phyloP scores from a whole-genome alignment of 352 stramenopile genomes.

The Discostella stelligera region DNA sequence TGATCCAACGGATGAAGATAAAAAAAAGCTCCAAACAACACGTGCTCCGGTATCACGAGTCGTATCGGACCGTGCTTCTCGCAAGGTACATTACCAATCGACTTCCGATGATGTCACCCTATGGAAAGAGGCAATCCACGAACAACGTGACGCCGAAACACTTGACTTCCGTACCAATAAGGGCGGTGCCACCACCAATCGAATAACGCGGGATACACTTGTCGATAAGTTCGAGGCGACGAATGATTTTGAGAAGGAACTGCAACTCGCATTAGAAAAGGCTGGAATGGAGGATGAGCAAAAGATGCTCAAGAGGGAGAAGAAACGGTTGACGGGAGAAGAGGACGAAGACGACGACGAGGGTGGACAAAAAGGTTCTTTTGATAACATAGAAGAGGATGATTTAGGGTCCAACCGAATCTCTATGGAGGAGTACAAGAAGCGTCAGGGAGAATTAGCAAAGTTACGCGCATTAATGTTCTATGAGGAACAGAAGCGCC shows the following conservation, averaged over 20 bases:
- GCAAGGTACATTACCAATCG: constrained; percentile 88
- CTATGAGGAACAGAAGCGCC: constrained; percentile 97
- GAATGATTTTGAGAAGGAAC: constrained; percentile 86
- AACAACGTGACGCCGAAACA: constrained; percentile 92
- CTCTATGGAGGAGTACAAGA: constrained; percentile 82
- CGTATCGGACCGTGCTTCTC: constrained; percentile 85
- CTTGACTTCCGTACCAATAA: constrained; percentile 92
- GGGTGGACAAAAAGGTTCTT: not conserved
- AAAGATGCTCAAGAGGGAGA: constrained; percentile 54
- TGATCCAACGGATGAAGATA: not conserved
- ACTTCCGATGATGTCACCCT: constrained; percentile 87
- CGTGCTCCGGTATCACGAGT: constrained; percentile 82
- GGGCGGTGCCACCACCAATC: constrained; percentile 26
- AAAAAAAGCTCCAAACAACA: constrained; percentile 50
- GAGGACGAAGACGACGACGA: constrained; percentile 28
- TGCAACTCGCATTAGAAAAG: constrained; percentile 81
- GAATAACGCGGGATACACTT: constrained; percentile 84
- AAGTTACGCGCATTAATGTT: constrained; percentile 97
- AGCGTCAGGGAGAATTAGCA: constrained; percentile 87
- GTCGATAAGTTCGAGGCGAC: constrained; percentile 91
- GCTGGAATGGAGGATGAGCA: constrained; percentile 83
- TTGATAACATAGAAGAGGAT: constrained; percentile 45
- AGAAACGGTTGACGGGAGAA: constrained; percentile 23
- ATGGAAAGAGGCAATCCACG: constrained; percentile 89
- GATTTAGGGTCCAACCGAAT: constrained; percentile 75